These are phyloP conservation scores for Chlamydomonas sp. DNA, from an alignment of 139 green algal genomes.

Conservation along the genomic window DNA sequence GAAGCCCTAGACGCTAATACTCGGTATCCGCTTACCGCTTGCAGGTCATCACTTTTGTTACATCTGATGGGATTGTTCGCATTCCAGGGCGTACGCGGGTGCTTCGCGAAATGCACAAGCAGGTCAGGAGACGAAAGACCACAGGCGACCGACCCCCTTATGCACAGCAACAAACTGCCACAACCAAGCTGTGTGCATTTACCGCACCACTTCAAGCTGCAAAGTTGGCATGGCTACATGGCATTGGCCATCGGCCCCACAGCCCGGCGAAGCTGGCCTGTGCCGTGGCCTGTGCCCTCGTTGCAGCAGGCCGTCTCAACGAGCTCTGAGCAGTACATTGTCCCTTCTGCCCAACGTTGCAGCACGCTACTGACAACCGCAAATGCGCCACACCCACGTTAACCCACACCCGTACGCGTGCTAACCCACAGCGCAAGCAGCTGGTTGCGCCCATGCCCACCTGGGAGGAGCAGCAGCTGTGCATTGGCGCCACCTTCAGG, in stretches of 20 bases:
- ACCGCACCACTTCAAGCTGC: too few species aligned
- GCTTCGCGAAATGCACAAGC: not conserved
- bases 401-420: not conserved
- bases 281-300: too few species aligned
- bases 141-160: not conserved
- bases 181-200: too few species aligned
- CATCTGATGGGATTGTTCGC: not conserved
- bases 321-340: too few species aligned
- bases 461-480: constrained; percentile 76
- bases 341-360: not conserved
- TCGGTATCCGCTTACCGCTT: too few species aligned
- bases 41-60: constrained; percentile 30
- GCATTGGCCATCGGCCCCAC: too few species aligned
- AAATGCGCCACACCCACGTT: not conserved
- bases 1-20: too few species aligned
- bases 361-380: not conserved
- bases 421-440: constrained; percentile 3
- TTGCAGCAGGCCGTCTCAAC: too few species aligned
- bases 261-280: too few species aligned
- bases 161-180: too few species aligned
- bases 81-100: constrained; percentile 11
- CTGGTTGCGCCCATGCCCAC: constrained; percentile 63
- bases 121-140: not conserved
- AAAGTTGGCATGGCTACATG: too few species aligned
- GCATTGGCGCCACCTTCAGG: constrained; percentile 76